Percentiles rank a stretch among this genome's conserved stretches.
Conservation (phyloP, 2,329 filamentous ascomycete species). For the Chaetomiaceae sp. region DNA sequence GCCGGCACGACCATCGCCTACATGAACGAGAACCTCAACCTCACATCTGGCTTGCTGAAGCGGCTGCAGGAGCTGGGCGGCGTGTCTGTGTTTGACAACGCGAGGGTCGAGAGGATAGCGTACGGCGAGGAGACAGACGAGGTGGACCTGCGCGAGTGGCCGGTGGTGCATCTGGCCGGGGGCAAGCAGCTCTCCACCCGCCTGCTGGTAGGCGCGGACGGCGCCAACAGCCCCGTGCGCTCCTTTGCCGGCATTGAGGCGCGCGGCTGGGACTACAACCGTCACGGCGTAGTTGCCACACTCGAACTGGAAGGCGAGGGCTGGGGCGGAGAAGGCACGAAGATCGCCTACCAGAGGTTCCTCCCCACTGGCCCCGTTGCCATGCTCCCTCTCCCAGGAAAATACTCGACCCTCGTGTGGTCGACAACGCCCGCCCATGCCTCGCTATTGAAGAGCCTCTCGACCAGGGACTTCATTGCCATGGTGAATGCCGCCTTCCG, state of each 20-base stretch:
- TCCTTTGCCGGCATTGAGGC: constrained; percentile 80
- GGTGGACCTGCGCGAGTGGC: constrained; percentile 79
- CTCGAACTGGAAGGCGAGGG: constrained; percentile 62
- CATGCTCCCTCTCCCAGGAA: constrained; percentile 80
- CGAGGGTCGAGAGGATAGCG: constrained; percentile 72
- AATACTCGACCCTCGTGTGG: constrained; percentile 84
- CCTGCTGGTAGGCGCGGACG: constrained; percentile 86
- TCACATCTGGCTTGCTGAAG: constrained; percentile 70
- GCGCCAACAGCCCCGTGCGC: constrained; percentile 88
- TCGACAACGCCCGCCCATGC: constrained; percentile 81
- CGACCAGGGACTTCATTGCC: constrained; percentile 66
- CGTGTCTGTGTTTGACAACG: constrained; percentile 67
- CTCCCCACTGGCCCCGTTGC: constrained; percentile 87
- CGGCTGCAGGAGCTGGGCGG: constrained; percentile 64
- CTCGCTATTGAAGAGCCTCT: constrained; percentile 68
- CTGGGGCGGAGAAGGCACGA: constrained; percentile 48
- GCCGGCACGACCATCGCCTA: constrained; percentile 68
- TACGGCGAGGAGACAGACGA: constrained; percentile 64
- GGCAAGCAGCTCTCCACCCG: constrained; percentile 68
- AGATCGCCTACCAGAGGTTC: constrained; percentile 91
- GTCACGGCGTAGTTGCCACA: constrained; percentile 88
- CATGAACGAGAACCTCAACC: constrained; percentile 93
- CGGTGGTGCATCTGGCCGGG: constrained; percentile 66
- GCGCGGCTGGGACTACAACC: constrained; percentile 86
- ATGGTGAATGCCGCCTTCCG: constrained; percentile 94